These are phyloP conservation scores for Piromyces finnis DNA, from an alignment of 192 early-diverging fungal species.

Conservation along the genomic window DNA sequence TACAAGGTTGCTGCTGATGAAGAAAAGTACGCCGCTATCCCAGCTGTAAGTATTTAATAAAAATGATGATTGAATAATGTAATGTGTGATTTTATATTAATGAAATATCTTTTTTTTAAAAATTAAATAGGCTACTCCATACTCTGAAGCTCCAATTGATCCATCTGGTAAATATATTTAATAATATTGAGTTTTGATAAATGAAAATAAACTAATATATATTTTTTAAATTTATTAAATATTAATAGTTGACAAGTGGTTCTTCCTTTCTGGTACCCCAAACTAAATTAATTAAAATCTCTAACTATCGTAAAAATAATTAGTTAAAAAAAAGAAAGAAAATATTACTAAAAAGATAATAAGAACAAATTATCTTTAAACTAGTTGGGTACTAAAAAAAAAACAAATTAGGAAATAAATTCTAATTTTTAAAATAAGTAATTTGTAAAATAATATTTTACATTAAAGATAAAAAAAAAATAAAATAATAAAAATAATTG, in stretches of 20 bases:
- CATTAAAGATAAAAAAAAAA: too few species aligned
- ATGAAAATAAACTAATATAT: too few species aligned
- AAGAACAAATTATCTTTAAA: neutral
- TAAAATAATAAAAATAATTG: too few species aligned
- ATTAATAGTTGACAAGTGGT: slow-evolving; percentile 90
- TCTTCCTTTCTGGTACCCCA: slow-evolving; percentile 65
- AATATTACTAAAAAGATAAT: neutral
- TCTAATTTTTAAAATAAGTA: too few species aligned
- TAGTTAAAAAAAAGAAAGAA: neutral
- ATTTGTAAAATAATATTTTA: too few species aligned
- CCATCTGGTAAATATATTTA: slow-evolving; percentile 29
- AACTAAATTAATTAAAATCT: neutral
- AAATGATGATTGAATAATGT: neutral
- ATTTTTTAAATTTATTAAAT: too few species aligned
- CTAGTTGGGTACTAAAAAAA: too few species aligned
- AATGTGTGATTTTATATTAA: too few species aligned
- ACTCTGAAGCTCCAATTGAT: slow-evolving; percentile 53
- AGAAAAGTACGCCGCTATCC: slow-evolving; percentile 32
- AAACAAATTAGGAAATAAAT: too few species aligned
- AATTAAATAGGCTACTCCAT: slow-evolving; percentile 6
- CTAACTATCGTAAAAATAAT: neutral
- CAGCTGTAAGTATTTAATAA: slow-evolving; percentile 17
- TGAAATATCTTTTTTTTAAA: too few species aligned
- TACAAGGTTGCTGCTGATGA: slow-evolving; percentile 40
- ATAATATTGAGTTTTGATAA: too few species aligned